phyloP scores from a whole-genome alignment of 257 asterid species.

The Solanum corneliomulleri region DNA sequence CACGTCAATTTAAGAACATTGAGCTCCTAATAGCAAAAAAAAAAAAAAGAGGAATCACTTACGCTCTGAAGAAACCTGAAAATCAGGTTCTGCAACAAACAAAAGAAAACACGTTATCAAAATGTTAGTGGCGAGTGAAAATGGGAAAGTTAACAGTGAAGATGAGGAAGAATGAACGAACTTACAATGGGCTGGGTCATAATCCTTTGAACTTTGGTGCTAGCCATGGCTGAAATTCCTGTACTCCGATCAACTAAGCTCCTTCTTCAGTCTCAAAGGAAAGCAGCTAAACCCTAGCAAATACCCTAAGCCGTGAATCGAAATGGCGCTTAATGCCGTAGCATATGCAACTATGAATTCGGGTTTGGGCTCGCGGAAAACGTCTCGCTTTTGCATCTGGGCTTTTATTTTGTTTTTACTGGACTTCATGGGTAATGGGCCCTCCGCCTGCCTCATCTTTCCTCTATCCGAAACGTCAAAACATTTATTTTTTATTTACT shows the following conservation, averaged over 20 bases:
- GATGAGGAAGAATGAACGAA: background rate
- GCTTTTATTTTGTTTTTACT: background rate
- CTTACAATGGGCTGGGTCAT: slow-evolving; percentile 10
- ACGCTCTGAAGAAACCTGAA: slow-evolving; percentile 55
- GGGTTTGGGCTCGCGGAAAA: background rate
- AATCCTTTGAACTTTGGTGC: slow-evolving; percentile 8
- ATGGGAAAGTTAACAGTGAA: background rate
- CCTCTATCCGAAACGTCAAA: too few relatives aligned
- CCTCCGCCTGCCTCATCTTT: background rate
- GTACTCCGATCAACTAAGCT: background rate
- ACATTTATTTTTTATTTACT: too few relatives aligned
- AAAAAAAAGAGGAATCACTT: background rate
- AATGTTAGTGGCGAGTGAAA: background rate
- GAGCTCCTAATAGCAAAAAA: background rate
- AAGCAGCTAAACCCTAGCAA: slow-evolving; percentile 1
- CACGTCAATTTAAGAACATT: background rate
- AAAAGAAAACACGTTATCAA: background rate
- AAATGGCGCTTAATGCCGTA: background rate
- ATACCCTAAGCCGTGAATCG: background rate
- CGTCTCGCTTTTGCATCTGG: background rate
- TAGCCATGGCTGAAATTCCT: slow-evolving; percentile 3
- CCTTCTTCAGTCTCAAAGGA: background rate
- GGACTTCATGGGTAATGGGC: background rate
- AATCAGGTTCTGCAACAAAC: slow-evolving; percentile 23
- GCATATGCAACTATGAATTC: background rate